Evolutionary conservation across 139 green algal species (phyloP).

Genomic region (Chlorella vulgaris): DNA sequence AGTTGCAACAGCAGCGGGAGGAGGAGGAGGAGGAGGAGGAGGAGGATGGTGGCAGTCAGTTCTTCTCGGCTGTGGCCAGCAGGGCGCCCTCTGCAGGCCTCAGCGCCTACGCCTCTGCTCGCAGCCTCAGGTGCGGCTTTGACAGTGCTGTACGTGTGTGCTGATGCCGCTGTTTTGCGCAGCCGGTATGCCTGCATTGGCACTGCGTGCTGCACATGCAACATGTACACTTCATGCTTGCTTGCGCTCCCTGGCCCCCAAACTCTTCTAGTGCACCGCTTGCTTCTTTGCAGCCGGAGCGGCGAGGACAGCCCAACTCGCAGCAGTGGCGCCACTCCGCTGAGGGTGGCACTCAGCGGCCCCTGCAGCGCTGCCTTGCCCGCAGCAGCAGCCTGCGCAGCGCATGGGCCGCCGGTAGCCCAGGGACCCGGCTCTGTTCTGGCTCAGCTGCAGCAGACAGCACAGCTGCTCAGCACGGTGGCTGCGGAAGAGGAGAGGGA

Average conservation of each 20-base stretch:
- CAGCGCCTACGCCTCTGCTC: conserved; percentile 17
- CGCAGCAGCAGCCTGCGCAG: neutral
- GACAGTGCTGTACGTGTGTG: neutral
- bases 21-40: neutral
- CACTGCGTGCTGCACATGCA: neutral
- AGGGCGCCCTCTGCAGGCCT: neutral
- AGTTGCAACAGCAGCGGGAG: neutral
- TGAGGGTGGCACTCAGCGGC: neutral
- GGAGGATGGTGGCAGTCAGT: neutral
- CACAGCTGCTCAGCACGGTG: neutral
- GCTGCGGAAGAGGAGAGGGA: neutral
- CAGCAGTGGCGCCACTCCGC: conserved; percentile 9
- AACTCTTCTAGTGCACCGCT: neutral
- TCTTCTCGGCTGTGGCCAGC: conserved; percentile 18
- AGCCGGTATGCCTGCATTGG: neutral
- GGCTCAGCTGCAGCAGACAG: conserved; percentile 14
- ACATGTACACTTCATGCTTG: neutral
- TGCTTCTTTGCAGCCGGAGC: conserved; percentile 14
- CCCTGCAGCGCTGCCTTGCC: neutral
- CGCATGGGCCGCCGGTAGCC: neutral
- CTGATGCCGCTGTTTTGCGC: neutral
- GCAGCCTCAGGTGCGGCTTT: conserved; percentile 1
- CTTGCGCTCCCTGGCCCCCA: neutral
- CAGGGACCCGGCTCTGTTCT: neutral
- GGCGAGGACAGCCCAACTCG: conserved; percentile 22